Evolutionary conservation across 2,329 filamentous ascomycete genomes (phyloP).

Genomic region (Sporothrix humicola): DNA sequence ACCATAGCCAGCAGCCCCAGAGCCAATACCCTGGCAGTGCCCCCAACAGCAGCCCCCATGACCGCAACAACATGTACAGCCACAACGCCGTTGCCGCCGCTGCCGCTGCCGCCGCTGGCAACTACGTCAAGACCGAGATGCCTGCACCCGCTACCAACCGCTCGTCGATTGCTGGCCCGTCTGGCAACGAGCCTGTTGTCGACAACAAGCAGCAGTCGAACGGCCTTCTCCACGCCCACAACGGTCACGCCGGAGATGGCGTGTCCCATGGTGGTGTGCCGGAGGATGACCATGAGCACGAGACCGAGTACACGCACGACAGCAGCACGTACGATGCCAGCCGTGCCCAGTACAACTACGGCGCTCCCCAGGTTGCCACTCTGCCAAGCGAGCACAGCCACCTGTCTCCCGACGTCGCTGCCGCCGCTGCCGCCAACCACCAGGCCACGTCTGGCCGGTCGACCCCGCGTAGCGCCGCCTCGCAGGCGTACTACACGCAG

Average conservation of each 20-base stretch:
- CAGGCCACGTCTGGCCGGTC: slow-evolving; percentile 82
- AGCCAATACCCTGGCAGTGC: slow-evolving; percentile 72
- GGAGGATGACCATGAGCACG: slow-evolving; percentile 76
- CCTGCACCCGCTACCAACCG: slow-evolving; percentile 72
- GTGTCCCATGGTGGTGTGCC: slow-evolving; percentile 56
- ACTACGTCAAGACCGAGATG: slow-evolving; percentile 87
- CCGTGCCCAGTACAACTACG: slow-evolving; percentile 76
- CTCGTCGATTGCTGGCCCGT: slow-evolving; percentile 61
- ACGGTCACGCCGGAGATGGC: slow-evolving; percentile 60
- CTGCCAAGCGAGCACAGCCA: slow-evolving; percentile 76
- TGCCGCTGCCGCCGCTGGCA: slow-evolving; percentile 44
- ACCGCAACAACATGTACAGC: slow-evolving; percentile 65
- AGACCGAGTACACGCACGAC: slow-evolving; percentile 86
- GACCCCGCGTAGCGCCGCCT: slow-evolving; percentile 78
- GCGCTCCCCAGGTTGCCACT: slow-evolving; percentile 63
- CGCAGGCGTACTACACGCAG: slow-evolving; percentile 74
- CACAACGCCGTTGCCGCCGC: slow-evolving; percentile 51
- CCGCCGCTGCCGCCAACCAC: slow-evolving; percentile 71
- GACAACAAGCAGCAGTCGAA: slow-evolving; percentile 69
- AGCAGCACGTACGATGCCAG: slow-evolving; percentile 74
- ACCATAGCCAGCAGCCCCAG: slow-evolving; percentile 54
- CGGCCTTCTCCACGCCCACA: slow-evolving; percentile 64
- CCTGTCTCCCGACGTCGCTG: slow-evolving; percentile 77
- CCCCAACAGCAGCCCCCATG: slow-evolving; percentile 63
- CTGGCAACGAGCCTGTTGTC: slow-evolving; percentile 62